Percentiles rank a stretch among this genome's conserved stretches.
phyloP scores from a whole-genome alignment of 2,329 filamentous ascomycete species.

The Furcasterigmium sp. region DNA sequence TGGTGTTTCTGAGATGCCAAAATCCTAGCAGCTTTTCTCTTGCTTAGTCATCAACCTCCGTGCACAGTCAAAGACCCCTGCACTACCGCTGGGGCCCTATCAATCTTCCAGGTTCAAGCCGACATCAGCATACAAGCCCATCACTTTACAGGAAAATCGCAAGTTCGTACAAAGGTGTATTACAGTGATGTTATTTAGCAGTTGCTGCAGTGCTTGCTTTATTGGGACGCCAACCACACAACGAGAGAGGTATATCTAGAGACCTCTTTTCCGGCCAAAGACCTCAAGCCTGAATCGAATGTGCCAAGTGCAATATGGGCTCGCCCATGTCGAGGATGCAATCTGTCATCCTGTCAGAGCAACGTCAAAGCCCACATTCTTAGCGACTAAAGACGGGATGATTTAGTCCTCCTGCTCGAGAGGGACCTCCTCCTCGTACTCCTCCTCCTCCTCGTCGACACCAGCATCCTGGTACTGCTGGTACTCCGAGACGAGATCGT shows the following conservation, averaged over 20 bases:
- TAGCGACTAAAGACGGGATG: not conserved
- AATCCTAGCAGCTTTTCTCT: conserved; percentile 17
- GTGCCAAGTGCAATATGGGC: conserved; percentile 2
- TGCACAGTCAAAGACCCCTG: conserved; percentile 9
- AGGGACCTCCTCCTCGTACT: conserved; percentile 82
- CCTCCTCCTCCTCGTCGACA: conserved; percentile 95
- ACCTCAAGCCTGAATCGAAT: conserved; percentile 18
- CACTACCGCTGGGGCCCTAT: not conserved
- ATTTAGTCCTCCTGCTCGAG: conserved; percentile 62
- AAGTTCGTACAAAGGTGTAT: too few relatives aligned
- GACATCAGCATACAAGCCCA: not conserved
- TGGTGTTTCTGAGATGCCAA: conserved; percentile 4
- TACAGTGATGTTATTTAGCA: not conserved
- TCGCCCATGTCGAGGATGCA: too few relatives aligned
- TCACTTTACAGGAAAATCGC: not conserved
- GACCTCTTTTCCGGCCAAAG: conserved; percentile 20
- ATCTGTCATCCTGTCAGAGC: too few relatives aligned
- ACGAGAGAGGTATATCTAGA: conserved; percentile 35
- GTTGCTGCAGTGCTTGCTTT: conserved; percentile 14
- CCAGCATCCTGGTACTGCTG: conserved; percentile 99
- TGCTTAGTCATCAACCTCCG: conserved; percentile 28
- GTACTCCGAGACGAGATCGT: conserved; percentile 98
- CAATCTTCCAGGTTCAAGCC: too few relatives aligned
- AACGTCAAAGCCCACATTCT: not conserved
- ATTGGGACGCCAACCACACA: conserved; percentile 23